Base-by-base conservation (phyloP, 176 grass and related monocot species). In the Tillandsia leiboldiana region DNA sequence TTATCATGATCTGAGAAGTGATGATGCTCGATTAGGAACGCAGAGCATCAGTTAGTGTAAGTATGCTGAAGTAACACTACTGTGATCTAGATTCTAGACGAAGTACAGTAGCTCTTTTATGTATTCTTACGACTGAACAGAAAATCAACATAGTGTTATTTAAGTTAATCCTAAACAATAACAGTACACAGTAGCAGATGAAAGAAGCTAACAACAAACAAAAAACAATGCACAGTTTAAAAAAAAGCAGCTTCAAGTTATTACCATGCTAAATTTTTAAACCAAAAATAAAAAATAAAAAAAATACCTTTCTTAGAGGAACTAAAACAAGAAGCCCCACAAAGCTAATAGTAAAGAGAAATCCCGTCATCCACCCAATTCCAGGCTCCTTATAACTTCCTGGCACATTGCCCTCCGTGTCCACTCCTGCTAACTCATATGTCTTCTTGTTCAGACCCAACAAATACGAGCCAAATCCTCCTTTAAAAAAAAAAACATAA, bases 291-390 rank as follows among this genome's bases (percentile, higher is more conserved):
- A 54, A n/a, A 54, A 13, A 24, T 1, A 50, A 24, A 57, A 7
- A 12, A 7, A 53, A 51, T 71, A 97, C 94, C 94, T 93, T 99
- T 65, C 94, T 85, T 78, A 99, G 86, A 15, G 94, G 94, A 62
- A 99, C 82, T 75, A 99, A 80, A 73, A 82, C 84, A 73, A 99
- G 80, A 72, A 99, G 86, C 48, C 94, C 94, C 23, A 87, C 86
- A 63, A 99, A 99, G 72, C 89, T 86, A 68, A 80, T 48, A 78
- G 84, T 73, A 63, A 99, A 79, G 70, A 99, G 83, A 82, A 99
- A 99, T 0, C 84, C 94, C n/a, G 73, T 99, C 87, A 99, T 93
- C 94, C 94, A 99, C 2, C 94, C 94, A 83, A 99, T 81, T 8
- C 75, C 86, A 3, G 86, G 94, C 26, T 99, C 94, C 78, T 90